Evolutionary conservation across 2,329 filamentous ascomycete species (phyloP).

Genomic region (Sporothrix pallida): DNA sequence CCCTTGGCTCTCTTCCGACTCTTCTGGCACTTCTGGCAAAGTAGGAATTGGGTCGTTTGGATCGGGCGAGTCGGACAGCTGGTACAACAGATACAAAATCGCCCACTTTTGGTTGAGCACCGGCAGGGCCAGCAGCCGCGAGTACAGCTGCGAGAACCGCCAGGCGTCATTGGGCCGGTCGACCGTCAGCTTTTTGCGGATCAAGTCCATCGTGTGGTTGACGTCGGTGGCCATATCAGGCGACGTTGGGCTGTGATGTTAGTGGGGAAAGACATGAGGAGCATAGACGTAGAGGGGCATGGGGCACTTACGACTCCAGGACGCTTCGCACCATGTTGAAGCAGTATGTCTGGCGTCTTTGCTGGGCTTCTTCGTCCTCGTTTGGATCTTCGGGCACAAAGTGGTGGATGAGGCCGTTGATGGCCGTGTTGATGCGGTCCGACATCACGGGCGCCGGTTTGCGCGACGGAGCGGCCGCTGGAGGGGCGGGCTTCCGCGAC

Average conservation of each 20-base stretch:
- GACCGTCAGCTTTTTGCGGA: constrained; percentile 84
- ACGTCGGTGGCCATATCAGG: constrained; percentile 70
- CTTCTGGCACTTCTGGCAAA: constrained; percentile 46
- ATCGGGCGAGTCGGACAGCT: constrained; percentile 73
- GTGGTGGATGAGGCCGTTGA: constrained; percentile 78
- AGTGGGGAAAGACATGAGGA: not conserved
- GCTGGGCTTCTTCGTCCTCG: constrained; percentile 70
- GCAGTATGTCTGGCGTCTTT: constrained; percentile 70
- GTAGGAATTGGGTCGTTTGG: constrained; percentile 58
- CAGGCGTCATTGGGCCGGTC: constrained; percentile 79
- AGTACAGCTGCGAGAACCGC: constrained; percentile 89
- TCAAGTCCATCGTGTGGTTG: constrained; percentile 90
- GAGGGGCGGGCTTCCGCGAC: constrained; percentile 27
- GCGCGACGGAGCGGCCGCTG: constrained; percentile 39
- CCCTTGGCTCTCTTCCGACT: constrained; percentile 28
- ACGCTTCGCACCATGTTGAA: constrained; percentile 59
- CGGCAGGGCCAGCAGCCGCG: constrained; percentile 83
- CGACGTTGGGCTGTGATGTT: constrained; percentile 47
- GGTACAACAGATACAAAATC: constrained; percentile 88
- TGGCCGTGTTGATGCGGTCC: constrained; percentile 76
- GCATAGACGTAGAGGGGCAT: constrained; percentile 14
- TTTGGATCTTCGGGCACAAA: constrained; percentile 69
- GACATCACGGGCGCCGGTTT: constrained; percentile 63
- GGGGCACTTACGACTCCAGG: constrained; percentile 55
- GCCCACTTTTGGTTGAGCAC: constrained; percentile 97